Evolutionary conservation across 495 filamentous ascomycete genomes (phyloP).

Genomic region (Aspergillus bertholletiae): DNA sequence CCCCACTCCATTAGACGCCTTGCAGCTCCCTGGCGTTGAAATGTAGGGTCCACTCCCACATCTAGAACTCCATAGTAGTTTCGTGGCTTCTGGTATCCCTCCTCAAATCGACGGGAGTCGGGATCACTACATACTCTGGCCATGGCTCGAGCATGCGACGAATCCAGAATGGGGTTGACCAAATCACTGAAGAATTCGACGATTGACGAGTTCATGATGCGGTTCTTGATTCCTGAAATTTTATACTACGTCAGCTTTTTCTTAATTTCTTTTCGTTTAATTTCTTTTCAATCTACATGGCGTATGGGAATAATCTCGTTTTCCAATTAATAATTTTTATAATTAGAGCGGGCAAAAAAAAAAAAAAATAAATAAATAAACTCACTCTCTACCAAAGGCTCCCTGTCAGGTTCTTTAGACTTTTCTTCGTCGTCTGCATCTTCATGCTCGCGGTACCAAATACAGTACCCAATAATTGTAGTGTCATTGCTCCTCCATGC

Average conservation of each 20-base stretch:
- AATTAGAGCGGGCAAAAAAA: no score
- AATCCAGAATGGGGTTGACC: not conserved
- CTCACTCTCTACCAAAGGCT: no score
- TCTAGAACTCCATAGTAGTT: not conserved
- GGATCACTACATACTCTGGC: not conserved
- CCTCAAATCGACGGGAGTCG: not conserved
- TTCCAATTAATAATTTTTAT: no score
- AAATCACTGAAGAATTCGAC: not conserved
- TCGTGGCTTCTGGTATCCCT: not conserved
- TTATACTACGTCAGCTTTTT: no score
- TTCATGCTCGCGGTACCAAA: not conserved
- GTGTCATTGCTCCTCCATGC: not conserved
- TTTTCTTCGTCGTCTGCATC: not conserved
- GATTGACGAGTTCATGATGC: not conserved
- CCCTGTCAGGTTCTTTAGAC: no score
- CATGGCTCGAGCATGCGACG: not conserved
- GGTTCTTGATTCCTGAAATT: not conserved
- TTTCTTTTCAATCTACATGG: no score
- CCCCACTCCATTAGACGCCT: not conserved
- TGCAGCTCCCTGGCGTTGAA: not conserved
- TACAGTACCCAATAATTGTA: not conserved
- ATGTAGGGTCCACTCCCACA: not conserved
- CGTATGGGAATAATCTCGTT: no score
- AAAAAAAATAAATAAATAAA: no score
- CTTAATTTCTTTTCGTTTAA: no score